A percentile compares a stretch with the other conserved stretches of the same genome.
Evolutionary conservation across 2,329 filamentous ascomycete species (phyloP).

Genomic region (Dichotomopilus funicola): DNA sequence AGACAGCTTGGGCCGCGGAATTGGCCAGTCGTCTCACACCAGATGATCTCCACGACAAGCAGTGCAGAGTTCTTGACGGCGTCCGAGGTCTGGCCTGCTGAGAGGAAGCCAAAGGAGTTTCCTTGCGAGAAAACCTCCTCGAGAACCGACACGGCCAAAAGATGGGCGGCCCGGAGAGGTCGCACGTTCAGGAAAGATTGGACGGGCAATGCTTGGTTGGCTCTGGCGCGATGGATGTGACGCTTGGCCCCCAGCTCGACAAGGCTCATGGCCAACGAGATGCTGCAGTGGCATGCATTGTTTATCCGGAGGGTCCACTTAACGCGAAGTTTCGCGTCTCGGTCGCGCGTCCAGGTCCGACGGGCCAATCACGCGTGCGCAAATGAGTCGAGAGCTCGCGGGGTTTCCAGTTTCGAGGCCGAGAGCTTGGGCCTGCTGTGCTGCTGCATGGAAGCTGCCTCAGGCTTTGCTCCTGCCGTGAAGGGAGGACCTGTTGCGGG

Average conservation of each 20-base stretch:
- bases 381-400: not conserved
- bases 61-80: not conserved
- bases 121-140: conserved; percentile 5
- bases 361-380: conserved; percentile 13
- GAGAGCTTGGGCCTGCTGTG: not conserved
- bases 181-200: conserved; percentile 13
- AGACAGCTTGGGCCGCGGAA: conserved; percentile 1
- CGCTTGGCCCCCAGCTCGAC: conserved; percentile 1
- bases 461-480: not conserved
- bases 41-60: not conserved
- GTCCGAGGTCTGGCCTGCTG: too few relatives aligned
- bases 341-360: conserved; percentile 10
- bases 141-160: not conserved
- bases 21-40: conserved; percentile 1
- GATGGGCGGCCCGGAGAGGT: conserved; percentile 3
- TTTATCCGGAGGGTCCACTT: conserved; percentile 18
- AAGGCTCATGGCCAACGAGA: conserved; percentile 17
- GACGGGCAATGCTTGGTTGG: conserved; percentile 16
- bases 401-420: not conserved
- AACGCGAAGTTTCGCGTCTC: conserved; percentile 20
- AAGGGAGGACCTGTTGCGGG: too few relatives aligned
- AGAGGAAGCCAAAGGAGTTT: not conserved
- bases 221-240: conserved; percentile 10
- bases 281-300: conserved; percentile 17
- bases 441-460: not conserved